These are phyloP conservation scores for Xylariaceae sp. DNA, from an alignment of 2,329 filamentous ascomycete species.

Conservation along the genomic window DNA sequence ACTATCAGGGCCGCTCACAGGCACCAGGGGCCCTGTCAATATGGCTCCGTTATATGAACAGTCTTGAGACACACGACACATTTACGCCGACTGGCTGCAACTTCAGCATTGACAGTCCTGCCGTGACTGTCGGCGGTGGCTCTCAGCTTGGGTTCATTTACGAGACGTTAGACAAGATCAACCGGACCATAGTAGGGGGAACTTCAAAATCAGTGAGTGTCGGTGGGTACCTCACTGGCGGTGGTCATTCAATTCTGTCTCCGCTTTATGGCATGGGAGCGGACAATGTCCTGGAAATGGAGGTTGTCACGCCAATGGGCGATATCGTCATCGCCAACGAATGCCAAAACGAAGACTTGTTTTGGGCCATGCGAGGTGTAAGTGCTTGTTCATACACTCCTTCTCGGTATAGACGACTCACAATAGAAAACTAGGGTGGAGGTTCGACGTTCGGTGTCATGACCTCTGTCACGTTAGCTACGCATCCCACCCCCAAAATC, in stretches of 20 bases:
- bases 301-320: conserved; percentile 50
- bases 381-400: conserved; percentile 18
- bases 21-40: conserved; percentile 48
- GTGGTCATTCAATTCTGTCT: conserved; percentile 52
- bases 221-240: conserved; percentile 57
- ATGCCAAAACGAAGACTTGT: conserved; percentile 51
- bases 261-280: conserved; percentile 54
- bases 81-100: conserved; percentile 41
- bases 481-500: conserved; percentile 37
- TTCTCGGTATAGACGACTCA: neutral
- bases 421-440: conserved; percentile 40
- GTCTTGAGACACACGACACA: conserved; percentile 34
- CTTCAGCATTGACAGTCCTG: conserved; percentile 40
- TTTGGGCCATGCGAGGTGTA: conserved; percentile 59
- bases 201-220: conserved; percentile 51
- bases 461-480: conserved; percentile 51
- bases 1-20: conserved; percentile 42
- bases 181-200: conserved; percentile 50
- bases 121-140: conserved; percentile 50
- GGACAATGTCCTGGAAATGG: conserved; percentile 56
- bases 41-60: conserved; percentile 47
- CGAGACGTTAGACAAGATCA: conserved; percentile 38
- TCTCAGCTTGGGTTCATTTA: conserved; percentile 47
- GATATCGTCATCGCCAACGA: conserved; percentile 47
- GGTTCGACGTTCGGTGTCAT: conserved; percentile 58